Evolutionary conservation across 2,329 filamentous ascomycete genomes (phyloP), one percentile per base, ranked within the genome.

Genomic region (Exophiala xenobiotica): DNA sequence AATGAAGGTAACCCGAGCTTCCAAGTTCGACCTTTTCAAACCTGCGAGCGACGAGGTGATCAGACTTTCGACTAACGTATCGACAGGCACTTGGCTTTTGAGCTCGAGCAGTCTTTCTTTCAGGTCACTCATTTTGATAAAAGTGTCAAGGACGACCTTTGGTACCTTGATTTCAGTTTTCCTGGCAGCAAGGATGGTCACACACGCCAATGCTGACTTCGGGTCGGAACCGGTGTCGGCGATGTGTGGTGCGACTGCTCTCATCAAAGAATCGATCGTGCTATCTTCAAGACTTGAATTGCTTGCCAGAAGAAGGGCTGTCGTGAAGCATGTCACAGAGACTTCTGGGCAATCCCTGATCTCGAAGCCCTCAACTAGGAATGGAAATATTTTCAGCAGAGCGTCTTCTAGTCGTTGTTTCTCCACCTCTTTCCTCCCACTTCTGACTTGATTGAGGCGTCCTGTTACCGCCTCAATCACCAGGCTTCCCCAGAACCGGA

Each of bases 401-500:
- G 88, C 69, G 62, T 87, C 83, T 65, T 96, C 88, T 60, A 91
- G 85, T 61, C 90, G 88, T 64, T 93, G 86, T 61, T 81, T 80
- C 68, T 95, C 87, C 3, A 95, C 78, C 54, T 83, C 82, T 59
- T 79, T 79, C 58, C 90, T 80, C 46, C 91, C 91, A 1, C 90
- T 91, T 59, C 82, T 83, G 55, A 84, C 79, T 48, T 79, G 81
- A 63, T 95, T 89, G 51, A 97, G 72, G 75, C 93, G 90, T 23
- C 84, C 86, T 57, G 88, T 87, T 52, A 95, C 79, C 8, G 91
- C 85, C 70, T 99, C 91, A 0, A 90, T 89, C 67, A 88, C 85
- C 45, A 96, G 78, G 39, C 90, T 87, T 3, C 87, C 90, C 92
- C 93, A 99, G 67, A 99, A 96, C 0, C 88, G 86, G 48, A 96